Conservation (phyloP, 768 basidiomycete species). For the Phlegmacium glaucopus region DNA sequence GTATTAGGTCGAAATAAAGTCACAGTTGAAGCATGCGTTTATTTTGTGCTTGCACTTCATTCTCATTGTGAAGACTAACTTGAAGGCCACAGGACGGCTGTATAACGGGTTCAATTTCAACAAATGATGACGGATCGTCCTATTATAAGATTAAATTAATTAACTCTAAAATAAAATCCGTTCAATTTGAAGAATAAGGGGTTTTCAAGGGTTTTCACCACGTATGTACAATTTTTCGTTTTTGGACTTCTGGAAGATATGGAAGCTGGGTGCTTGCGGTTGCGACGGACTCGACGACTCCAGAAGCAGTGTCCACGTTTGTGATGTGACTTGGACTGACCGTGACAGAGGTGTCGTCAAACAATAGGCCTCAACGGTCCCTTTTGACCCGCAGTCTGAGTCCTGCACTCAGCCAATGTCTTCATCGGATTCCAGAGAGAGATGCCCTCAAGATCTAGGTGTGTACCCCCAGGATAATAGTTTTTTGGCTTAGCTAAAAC, state of each 20-base stretch:
- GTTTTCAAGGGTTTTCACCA: not conserved
- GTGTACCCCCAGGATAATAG: conserved; percentile 4
- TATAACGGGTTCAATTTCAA: conserved; percentile 87
- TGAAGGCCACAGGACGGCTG: no score
- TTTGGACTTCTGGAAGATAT: conserved; percentile 85
- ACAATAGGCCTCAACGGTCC: not conserved
- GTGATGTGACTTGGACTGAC: not conserved
- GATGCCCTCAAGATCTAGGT: conserved; percentile 56
- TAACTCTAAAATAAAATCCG: conserved; percentile 5
- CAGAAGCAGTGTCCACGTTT: no score
- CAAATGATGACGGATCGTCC: conserved; percentile 91
- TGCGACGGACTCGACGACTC: no score
- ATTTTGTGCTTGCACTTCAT: conserved; percentile 70
- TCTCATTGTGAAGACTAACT: conserved; percentile 80
- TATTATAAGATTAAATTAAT: conserved; percentile 93
- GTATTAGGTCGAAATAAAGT: no score
- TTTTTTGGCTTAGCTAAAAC: not conserved
- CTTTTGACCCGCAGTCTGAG: not conserved
- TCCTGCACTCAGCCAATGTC: conserved; percentile 1
- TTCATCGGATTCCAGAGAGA: conserved; percentile 11
- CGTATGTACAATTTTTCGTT: conserved; percentile 90
- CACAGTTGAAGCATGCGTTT: conserved; percentile 44
- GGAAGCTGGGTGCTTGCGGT: conserved; percentile 78
- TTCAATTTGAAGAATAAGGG: not conserved
- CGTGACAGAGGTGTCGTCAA: not conserved